Conservation (phyloP, 345 rosid species). For the Brassica cretica region DNA sequence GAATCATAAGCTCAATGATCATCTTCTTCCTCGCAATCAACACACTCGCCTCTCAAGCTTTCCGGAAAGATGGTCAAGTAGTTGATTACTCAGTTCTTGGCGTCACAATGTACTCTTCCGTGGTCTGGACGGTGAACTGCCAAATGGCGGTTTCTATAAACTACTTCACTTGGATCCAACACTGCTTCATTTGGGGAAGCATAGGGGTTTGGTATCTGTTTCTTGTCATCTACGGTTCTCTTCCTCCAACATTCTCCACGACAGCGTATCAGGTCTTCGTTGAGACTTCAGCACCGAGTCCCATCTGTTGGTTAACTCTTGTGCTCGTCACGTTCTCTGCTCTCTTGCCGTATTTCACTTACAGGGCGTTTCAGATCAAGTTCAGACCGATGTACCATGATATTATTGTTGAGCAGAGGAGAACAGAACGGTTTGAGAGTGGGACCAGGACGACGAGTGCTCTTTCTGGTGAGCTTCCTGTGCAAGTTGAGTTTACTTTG, state of each 20-base stretch:
- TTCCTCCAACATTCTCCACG: conserved; percentile 62
- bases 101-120: conserved; percentile 75
- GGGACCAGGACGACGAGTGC: conserved; percentile 14
- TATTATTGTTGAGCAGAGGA: conserved; percentile 40
- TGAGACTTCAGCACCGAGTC: conserved; percentile 76
- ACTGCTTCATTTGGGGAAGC: conserved; percentile 95
- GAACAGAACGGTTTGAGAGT: conserved; percentile 29
- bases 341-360: conserved; percentile 68
- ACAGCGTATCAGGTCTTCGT: conserved; percentile 74
- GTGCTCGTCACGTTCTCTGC: conserved; percentile 62
- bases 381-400: conserved; percentile 85
- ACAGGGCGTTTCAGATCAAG: conserved; percentile 69
- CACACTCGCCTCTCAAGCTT: conserved; percentile 58
- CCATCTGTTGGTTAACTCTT: conserved; percentile 64
- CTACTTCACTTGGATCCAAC: conserved; percentile 99
- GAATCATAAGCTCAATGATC: conserved; percentile 70
- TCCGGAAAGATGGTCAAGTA: conserved; percentile 69
- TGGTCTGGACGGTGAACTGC: conserved; percentile 85
- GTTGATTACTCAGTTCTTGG: conserved; percentile 72
- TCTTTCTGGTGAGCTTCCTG: conserved; percentile 45
- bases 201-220: conserved; percentile 78
- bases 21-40: conserved; percentile 72
- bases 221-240: conserved; percentile 61
- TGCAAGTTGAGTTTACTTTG: conserved; percentile 45
- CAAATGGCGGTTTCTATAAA: conserved; percentile 88